phyloP scores from a whole-genome alignment of 306 rosid species.

The Adenanthera pavonina region DNA sequence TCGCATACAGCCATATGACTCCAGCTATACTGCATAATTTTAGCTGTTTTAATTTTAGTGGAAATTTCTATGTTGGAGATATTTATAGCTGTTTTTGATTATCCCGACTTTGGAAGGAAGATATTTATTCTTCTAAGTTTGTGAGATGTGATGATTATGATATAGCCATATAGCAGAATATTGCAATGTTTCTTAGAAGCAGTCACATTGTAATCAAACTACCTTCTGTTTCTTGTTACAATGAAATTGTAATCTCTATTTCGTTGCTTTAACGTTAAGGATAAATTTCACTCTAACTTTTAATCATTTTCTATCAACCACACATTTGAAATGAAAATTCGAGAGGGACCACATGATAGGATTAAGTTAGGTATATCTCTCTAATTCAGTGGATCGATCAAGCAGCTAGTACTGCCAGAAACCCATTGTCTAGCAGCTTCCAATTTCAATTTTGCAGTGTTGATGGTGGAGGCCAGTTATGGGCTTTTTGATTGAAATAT shows the following conservation, averaged over 20 bases:
- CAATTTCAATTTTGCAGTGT: neutral
- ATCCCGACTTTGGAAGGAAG: neutral
- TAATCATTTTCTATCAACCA: neutral
- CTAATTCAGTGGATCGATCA: neutral
- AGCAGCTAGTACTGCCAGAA: neutral
- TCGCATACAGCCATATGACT: constrained; percentile 16
- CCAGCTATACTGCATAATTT: constrained; percentile 1
- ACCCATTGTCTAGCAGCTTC: neutral
- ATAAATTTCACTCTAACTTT: neutral
- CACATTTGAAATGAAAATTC: neutral
- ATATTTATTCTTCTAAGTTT: neutral
- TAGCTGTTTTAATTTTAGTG: neutral
- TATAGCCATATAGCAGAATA: neutral
- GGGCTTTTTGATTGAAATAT: no score
- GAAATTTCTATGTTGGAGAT: no score
- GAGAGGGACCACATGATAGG: constrained; percentile 12
- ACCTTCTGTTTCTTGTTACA: neutral
- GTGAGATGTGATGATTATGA: neutral
- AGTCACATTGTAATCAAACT: neutral
- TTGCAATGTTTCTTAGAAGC: neutral
- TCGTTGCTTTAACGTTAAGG: neutral
- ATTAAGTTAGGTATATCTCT: neutral
- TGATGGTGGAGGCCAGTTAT: constrained; percentile 28
- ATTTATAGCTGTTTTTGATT: neutral
- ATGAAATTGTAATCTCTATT: neutral